These are phyloP conservation scores for Phaeomoniella chlamydospora DNA, from an alignment of 2,329 filamentous ascomycete genomes.

Conservation along the genomic window DNA sequence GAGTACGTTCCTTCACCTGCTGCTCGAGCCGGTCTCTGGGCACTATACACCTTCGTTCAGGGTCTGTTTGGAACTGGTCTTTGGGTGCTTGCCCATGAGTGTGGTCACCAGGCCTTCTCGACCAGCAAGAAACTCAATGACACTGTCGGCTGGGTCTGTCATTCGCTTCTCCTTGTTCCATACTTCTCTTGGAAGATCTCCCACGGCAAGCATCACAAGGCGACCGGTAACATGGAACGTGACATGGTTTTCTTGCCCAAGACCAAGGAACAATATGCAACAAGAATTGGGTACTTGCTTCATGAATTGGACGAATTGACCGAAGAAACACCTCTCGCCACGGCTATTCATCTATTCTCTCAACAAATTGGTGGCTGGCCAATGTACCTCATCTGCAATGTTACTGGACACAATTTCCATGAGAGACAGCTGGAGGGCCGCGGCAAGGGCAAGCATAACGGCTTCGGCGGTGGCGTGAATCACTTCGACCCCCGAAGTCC, in stretches of 20 bases:
- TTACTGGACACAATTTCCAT: constrained; percentile 94
- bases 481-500: constrained; percentile 85
- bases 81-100: constrained; percentile 97
- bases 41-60: constrained; percentile 65
- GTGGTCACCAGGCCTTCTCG: constrained; percentile 93
- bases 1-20: constrained; percentile 61
- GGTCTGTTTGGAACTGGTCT: constrained; percentile 86
- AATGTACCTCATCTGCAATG: constrained; percentile 78
- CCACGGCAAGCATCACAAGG: constrained; percentile 99
- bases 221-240: constrained; percentile 88
- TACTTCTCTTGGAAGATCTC: constrained; percentile 99
- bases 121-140: constrained; percentile 84
- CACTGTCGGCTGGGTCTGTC: constrained; percentile 78
- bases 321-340: constrained; percentile 86
- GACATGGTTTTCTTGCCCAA: constrained; percentile 99
- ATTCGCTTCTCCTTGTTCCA: constrained; percentile 78
- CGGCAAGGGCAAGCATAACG: constrained; percentile 83
- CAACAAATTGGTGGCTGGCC: constrained; percentile 94
- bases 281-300: constrained; percentile 54
- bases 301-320: constrained; percentile 80
- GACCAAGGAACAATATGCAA: constrained; percentile 69
- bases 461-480: constrained; percentile 68
- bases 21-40: constrained; percentile 50
- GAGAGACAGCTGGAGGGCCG: constrained; percentile 83
- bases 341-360: constrained; percentile 54